Conservation (phyloP, 345 rosid genomes). For the Nasturtium officinale region DNA sequence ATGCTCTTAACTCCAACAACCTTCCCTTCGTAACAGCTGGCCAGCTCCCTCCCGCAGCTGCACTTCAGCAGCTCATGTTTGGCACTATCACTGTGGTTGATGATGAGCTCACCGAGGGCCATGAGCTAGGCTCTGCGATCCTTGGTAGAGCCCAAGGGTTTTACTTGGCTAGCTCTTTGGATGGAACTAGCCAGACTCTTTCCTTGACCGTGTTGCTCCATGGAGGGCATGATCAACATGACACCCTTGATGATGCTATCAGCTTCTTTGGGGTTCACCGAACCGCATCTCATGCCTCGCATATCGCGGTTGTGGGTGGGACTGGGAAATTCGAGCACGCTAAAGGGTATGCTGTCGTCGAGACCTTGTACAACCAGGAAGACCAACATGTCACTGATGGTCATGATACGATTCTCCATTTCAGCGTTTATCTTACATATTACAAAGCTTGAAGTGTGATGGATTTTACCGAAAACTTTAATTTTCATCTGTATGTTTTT, state of each 20-base stretch:
- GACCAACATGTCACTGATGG: constrained; percentile 82
- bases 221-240: constrained; percentile 47
- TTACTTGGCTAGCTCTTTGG: constrained; percentile 80
- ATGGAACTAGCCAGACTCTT: constrained; percentile 85
- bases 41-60: constrained; percentile 68
- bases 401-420: constrained; percentile 69
- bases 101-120: constrained; percentile 78
- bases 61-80: constrained; percentile 82
- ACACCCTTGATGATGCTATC: constrained; percentile 52
- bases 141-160: constrained; percentile 86
- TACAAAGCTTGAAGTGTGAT: constrained; percentile 39
- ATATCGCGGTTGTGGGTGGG: constrained; percentile 76
- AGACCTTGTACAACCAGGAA: constrained; percentile 57
- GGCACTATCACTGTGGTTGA: constrained; percentile 82
- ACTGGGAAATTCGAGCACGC: constrained; percentile 76
- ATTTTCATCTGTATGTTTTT: constrained; percentile 11
- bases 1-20: constrained; percentile 45
- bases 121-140: constrained; percentile 71
- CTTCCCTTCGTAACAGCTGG: constrained; percentile 87
- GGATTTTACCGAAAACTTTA: not conserved
- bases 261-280: constrained; percentile 93
- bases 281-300: constrained; percentile 62
- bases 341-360: constrained; percentile 70
- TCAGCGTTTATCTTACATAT: constrained; percentile 59
- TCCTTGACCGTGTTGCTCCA: constrained; percentile 63